Percentiles rank a stretch among this genome's conserved stretches.
Evolutionary conservation across 2,329 filamentous ascomycete species (phyloP).

Genomic region (Alternaria sp.): DNA sequence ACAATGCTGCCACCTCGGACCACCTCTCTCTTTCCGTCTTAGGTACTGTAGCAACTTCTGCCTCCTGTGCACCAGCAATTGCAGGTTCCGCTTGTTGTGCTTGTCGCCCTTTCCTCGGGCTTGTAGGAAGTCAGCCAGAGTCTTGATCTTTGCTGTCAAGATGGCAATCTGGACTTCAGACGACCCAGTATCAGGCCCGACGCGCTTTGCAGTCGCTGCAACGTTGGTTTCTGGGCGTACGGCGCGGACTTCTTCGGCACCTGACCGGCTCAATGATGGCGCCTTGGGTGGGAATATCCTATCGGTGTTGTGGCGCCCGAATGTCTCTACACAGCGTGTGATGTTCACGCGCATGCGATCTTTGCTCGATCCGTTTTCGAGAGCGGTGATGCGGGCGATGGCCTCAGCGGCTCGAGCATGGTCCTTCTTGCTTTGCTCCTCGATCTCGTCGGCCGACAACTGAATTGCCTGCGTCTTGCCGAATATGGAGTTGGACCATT

Average conservation of each 20-base stretch:
- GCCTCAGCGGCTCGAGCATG: slow-evolving; percentile 76
- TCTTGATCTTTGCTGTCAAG: slow-evolving; percentile 89
- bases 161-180: slow-evolving; percentile 98
- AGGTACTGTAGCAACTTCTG: slow-evolving; percentile 90
- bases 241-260: slow-evolving; percentile 50
- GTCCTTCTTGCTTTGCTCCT: slow-evolving; percentile 36
- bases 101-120: slow-evolving; percentile 82
- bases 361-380: slow-evolving; percentile 78
- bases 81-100: slow-evolving; percentile 89
- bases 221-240: slow-evolving; percentile 53
- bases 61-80: slow-evolving; percentile 82
- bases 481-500: slow-evolving; percentile 10
- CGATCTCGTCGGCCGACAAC: slow-evolving; percentile 27
- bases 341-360: slow-evolving; percentile 84
- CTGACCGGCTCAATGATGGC: slow-evolving; percentile 52
- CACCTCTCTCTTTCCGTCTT: slow-evolving; percentile 86
- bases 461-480: slow-evolving; percentile 9
- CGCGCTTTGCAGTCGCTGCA: slow-evolving; percentile 59
- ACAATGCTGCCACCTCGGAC: slow-evolving; percentile 86
- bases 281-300: slow-evolving; percentile 66
- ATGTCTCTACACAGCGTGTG: slow-evolving; percentile 80
- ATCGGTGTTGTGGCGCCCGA: slow-evolving; percentile 92
- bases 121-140: slow-evolving; percentile 74
- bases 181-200: slow-evolving; percentile 92
- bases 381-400: slow-evolving; percentile 76